These are phyloP conservation scores for Barnettozyma salicaria DNA, from an alignment of 805 yeast genomes.

Conservation along the genomic window DNA sequence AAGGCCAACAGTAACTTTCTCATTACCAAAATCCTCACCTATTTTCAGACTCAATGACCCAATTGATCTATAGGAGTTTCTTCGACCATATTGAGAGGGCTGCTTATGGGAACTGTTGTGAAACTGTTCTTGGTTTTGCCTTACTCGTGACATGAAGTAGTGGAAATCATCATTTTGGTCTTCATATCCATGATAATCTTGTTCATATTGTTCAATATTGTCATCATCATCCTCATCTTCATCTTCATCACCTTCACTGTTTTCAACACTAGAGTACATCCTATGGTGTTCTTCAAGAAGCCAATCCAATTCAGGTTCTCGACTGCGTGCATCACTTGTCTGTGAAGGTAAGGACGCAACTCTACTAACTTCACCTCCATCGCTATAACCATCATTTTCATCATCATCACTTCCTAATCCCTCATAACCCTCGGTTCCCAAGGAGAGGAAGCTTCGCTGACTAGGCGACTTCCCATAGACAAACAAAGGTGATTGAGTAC, in stretches of 20 bases:
- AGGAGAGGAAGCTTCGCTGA: constrained; percentile 34
- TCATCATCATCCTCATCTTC: constrained; percentile 18
- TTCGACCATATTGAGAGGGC: constrained; percentile 10
- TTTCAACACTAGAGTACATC: constrained; percentile 28
- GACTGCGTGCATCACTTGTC: constrained; percentile 27
- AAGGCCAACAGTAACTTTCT: constrained; percentile 30
- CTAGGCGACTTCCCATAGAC: constrained; percentile 28
- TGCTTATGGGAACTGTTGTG: too few species aligned
- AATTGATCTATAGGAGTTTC: constrained; percentile 19
- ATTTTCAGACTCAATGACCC: constrained; percentile 19
- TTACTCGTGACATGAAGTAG: constrained; percentile 20
- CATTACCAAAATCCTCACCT: constrained; percentile 27
- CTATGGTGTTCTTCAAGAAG: constrained; percentile 35
- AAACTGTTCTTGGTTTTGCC: constrained; percentile 14
- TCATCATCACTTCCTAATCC: constrained; percentile 24
- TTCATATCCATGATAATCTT: constrained; percentile 23
- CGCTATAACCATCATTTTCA: constrained; percentile 19
- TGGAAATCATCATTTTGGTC: constrained; percentile 18
- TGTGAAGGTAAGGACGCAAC: constrained; percentile 37
- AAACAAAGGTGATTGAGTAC: constrained; percentile 37
- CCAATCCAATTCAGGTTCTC: constrained; percentile 34
- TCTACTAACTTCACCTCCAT: constrained; percentile 34
- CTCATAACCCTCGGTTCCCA: constrained; percentile 34
- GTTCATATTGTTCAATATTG: constrained; percentile 7
- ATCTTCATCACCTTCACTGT: constrained; percentile 18